Evolutionary conservation across 805 yeast genomes (phyloP), one percentile per base, ranked within the genome.

Genomic region (Torulaspora gathmanii): DNA sequence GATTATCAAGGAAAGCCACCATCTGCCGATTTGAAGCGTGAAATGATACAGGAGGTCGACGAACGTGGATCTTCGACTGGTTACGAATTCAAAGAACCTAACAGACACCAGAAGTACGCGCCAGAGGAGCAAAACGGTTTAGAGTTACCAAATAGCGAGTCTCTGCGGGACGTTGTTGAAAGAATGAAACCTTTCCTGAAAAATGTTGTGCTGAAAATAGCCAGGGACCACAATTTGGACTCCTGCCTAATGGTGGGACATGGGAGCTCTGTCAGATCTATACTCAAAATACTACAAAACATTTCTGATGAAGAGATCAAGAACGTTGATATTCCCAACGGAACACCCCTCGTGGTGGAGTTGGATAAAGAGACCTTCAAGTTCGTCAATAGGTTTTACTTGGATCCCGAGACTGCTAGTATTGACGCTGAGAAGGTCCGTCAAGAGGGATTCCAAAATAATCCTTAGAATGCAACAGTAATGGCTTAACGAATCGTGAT

Each of bases 371-470:
- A 69, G 17, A 52, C 56, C 22, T 50, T 72, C 71, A 61, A 65
- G 67, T 57, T 78, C 74, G 58, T 70, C 69, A 56, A 72, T 67
- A 62, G 77, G 74, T 78, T 74, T 60, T 86, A 85, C 69, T 70
- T 86, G 57, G 95, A 86, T 66, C 93, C 91, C 6, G 86, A 83
- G 65, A 80, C 76, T 49, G 93, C 93, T 31, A 80, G 78, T 47
- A 75, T 80, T 45, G 88, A 86, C 66, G 89, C 91, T 15, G 86
- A 80, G 52, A 83, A 80, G 54, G 91, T 86, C 35, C 86, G 84
- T 44, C 78, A 80, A 45, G 93, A 86, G 67, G 95, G 95, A 33
- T 75, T 70, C 50, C 66, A 61, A 37, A 49, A 55, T 33, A 59
- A 59, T 29, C 61, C 65, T 38, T 60, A 42, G 45, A 27, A 31